Conservation (phyloP, 768 basidiomycete genomes). For the Hypsizygus marmoreus region DNA sequence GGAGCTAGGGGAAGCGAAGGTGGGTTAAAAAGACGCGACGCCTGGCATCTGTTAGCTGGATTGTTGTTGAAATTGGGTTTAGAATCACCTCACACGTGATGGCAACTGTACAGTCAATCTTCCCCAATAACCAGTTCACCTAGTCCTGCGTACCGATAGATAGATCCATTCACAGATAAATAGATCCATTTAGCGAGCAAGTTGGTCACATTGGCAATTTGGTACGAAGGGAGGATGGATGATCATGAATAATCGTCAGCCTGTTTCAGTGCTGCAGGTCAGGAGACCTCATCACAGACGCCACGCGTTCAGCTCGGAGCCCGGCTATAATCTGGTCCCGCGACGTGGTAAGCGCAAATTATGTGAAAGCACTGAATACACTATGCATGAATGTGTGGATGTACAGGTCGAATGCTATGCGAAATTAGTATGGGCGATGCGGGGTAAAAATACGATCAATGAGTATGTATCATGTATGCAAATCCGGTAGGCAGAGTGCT, state of each 20-base stretch:
- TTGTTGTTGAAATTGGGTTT: slow-evolving; percentile 14
- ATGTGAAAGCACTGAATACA: too few relatives aligned
- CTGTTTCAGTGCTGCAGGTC: too few relatives aligned
- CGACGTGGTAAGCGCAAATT: too few relatives aligned
- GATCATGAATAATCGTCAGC: too few relatives aligned
- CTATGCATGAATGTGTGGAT: slow-evolving; percentile 6
- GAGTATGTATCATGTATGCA: too few relatives aligned
- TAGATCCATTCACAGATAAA: neutral
- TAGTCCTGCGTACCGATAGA: neutral
- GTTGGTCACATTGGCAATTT: slow-evolving; percentile 16
- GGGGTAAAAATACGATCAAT: neutral
- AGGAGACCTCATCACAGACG: too few relatives aligned
- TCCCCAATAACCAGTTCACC: neutral
- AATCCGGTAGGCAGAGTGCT: slow-evolving; percentile 5
- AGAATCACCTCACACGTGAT: slow-evolving; percentile 20
- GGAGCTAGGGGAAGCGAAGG: slow-evolving; percentile 1
- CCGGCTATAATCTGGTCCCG: too few relatives aligned
- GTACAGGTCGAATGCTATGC: slow-evolving; percentile 11
- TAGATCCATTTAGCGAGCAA: slow-evolving; percentile 4
- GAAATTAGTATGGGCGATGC: neutral
- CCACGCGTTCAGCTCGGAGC: slow-evolving; percentile 5
- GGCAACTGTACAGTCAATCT: slow-evolving; percentile 5
- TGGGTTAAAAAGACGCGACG: slow-evolving; percentile 14
- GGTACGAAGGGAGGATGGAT: too few relatives aligned
- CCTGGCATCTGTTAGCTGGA: slow-evolving; percentile 8